A percentile compares a stretch with the other conserved stretches of the same genome.
These are phyloP conservation scores for Auriscalpium orientale DNA, from an alignment of 768 basidiomycete genomes.

Conservation along the genomic window DNA sequence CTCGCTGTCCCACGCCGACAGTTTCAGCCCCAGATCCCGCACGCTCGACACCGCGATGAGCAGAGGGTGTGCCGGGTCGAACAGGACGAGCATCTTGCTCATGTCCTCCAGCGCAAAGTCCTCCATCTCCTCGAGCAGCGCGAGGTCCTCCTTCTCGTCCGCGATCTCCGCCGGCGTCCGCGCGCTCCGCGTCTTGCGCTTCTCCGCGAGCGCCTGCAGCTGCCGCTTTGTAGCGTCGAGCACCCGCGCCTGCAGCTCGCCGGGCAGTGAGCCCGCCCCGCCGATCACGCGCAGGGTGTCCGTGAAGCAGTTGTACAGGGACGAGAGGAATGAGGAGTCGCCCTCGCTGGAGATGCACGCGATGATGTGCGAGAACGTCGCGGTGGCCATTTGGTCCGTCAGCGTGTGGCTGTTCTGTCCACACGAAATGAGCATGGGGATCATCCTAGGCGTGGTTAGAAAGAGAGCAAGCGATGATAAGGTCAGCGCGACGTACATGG, in stretches of 20 bases:
- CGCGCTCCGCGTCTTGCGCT: conserved; percentile 47
- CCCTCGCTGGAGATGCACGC: conserved; percentile 57
- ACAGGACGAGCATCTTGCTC: conserved; percentile 47
- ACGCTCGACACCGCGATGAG: conserved; percentile 67
- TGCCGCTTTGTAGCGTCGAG: conserved; percentile 69
- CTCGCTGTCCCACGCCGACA: conserved; percentile 25
- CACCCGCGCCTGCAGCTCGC: conserved; percentile 45
- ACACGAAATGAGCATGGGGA: conserved; percentile 63
- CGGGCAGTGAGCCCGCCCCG: conserved; percentile 42
- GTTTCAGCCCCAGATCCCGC: conserved; percentile 51
- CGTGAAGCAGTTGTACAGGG: conserved; percentile 63
- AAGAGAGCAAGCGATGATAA: not conserved
- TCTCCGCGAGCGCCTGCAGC: conserved; percentile 60
- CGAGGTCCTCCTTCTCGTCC: conserved; percentile 62
- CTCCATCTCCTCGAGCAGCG: conserved; percentile 74
- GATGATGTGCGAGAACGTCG: conserved; percentile 51
- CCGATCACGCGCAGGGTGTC: conserved; percentile 57
- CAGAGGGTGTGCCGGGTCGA: conserved; percentile 57
- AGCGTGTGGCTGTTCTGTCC: conserved; percentile 61
- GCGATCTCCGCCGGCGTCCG: conserved; percentile 26
- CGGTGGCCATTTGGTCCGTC: conserved; percentile 59
- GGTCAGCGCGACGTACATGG: conserved; percentile 42
- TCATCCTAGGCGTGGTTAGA: conserved; percentile 38
- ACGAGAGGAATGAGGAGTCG: conserved; percentile 71
- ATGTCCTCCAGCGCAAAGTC: conserved; percentile 79